Conservation (phyloP, 495 filamentous ascomycete species). For the Neurospora sp. region DNA sequence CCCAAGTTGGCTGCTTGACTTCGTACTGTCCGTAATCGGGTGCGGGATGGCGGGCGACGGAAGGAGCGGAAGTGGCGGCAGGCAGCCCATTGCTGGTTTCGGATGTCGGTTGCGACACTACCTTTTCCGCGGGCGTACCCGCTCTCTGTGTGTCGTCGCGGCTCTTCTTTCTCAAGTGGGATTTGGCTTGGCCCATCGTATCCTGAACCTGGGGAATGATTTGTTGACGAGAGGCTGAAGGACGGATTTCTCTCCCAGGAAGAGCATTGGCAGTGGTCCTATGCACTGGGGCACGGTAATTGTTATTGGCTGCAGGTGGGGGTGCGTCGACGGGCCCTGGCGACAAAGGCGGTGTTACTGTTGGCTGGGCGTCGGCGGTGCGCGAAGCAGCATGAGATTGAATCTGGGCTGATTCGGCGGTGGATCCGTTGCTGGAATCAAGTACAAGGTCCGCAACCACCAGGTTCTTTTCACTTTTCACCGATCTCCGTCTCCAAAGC, state of each 20-base stretch:
- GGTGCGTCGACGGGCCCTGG: not conserved
- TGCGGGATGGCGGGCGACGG: conserved; percentile 12
- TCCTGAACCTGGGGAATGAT: conserved; percentile 4
- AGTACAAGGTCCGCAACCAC: conserved; percentile 35
- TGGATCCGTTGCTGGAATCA: conserved; percentile 34
- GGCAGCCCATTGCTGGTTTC: conserved; percentile 4
- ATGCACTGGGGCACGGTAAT: conserved; percentile 7
- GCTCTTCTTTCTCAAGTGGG: conserved; percentile 9
- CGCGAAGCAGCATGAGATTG: conserved; percentile 2
- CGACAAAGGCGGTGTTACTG: conserved; percentile 4
- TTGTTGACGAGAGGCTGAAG: conserved; percentile 14
- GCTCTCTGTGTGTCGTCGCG: not conserved
- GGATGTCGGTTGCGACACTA: not conserved
- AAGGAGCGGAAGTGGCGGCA: conserved; percentile 3
- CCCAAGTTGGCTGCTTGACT: conserved; percentile 8
- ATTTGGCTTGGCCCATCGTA: conserved; percentile 20
- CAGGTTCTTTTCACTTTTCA: conserved; percentile 29
- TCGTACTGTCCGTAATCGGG: conserved; percentile 18
- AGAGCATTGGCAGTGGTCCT: conserved; percentile 13
- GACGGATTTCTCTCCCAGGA: conserved; percentile 25
- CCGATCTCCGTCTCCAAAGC: conserved; percentile 38
- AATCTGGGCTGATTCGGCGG: conserved; percentile 18
- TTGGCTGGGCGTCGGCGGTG: conserved; percentile 4
- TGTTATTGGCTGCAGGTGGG: conserved; percentile 1
- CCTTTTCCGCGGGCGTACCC: not conserved